phyloP scores from a whole-genome alignment of 352 stramenopile genomes.

The Phytophthora citrophthora region DNA sequence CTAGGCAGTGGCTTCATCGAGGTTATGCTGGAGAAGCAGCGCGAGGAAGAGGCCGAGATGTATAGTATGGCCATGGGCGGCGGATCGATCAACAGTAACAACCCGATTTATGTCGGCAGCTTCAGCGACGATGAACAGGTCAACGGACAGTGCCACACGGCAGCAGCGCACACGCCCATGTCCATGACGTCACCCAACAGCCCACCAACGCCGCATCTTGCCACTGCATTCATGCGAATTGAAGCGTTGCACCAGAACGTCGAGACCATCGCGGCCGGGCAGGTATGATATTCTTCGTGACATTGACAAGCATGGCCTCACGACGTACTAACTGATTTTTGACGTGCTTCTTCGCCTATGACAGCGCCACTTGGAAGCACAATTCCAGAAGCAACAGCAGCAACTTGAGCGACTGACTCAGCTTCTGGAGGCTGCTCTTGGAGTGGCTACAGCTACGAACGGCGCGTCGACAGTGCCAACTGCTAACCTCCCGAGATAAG shows the following conservation, averaged over 20 bases:
- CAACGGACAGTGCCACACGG: neutral
- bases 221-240: slow-evolving; percentile 24
- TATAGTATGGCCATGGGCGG: slow-evolving; percentile 39
- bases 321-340: slow-evolving; percentile 2
- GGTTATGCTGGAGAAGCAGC: slow-evolving; percentile 74
- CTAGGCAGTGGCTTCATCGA: slow-evolving; percentile 72
- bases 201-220: slow-evolving; percentile 30
- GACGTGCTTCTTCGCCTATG: neutral
- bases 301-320: neutral
- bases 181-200: slow-evolving; percentile 20
- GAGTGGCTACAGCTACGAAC: neutral
- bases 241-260: slow-evolving; percentile 45
- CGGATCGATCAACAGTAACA: slow-evolving; percentile 21
- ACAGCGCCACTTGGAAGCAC: slow-evolving; percentile 44
- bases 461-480: slow-evolving; percentile 1
- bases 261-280: slow-evolving; percentile 32
- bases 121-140: slow-evolving; percentile 27
- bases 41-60: slow-evolving; percentile 44
- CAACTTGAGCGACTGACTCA: slow-evolving; percentile 46
- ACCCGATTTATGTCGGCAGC: slow-evolving; percentile 28
- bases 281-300: slow-evolving; percentile 28
- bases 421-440: slow-evolving; percentile 36
- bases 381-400: slow-evolving; percentile 44
- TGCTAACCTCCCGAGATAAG: slow-evolving; percentile 14
- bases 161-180: slow-evolving; percentile 9